phyloP scores from a whole-genome alignment of 1,139 yeast species.

The Geotrichum histeridarum region DNA sequence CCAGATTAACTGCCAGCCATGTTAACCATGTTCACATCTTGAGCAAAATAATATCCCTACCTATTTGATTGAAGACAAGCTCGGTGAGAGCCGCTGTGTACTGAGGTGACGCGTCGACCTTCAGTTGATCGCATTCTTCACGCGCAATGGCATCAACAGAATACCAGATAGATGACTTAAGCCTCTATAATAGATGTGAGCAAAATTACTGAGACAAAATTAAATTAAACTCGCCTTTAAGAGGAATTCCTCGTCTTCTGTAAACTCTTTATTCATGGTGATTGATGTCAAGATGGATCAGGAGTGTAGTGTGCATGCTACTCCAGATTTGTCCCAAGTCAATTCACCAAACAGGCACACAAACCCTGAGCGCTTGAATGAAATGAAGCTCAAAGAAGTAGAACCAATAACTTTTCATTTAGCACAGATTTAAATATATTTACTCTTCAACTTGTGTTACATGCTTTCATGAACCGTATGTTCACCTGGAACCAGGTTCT shows the following conservation, averaged over 20 bases:
- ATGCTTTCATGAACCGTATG: slow-evolving; percentile 20
- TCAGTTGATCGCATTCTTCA: slow-evolving; percentile 29
- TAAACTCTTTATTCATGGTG: slow-evolving; percentile 5
- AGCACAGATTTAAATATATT: background rate
- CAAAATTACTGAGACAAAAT: background rate
- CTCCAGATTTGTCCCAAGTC: background rate
- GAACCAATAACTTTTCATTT: background rate
- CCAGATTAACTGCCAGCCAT: slow-evolving; percentile 24
- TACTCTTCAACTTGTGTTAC: slow-evolving; percentile 7
- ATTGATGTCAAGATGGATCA: background rate
- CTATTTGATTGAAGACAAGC: slow-evolving; percentile 32
- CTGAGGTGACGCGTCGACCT: slow-evolving; percentile 31
- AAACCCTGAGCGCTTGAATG: background rate
- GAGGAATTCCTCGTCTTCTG: slow-evolving; percentile 11
- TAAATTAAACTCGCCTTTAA: slow-evolving; percentile 5
- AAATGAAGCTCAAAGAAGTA: background rate
- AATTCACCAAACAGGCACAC: background rate
- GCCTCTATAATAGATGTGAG: slow-evolving; percentile 21
- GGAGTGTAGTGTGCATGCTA: background rate
- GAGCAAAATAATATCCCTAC: slow-evolving; percentile 20
- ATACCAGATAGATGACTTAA: slow-evolving; percentile 32
- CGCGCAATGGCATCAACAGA: slow-evolving; percentile 33
- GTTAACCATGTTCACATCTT: background rate
- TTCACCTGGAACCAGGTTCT: slow-evolving; percentile 43
- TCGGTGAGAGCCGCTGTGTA: slow-evolving; percentile 34